Evolutionary conservation across 108 stramenopile genomes (phyloP).

Genomic region (Schizochytrium sp.): DNA sequence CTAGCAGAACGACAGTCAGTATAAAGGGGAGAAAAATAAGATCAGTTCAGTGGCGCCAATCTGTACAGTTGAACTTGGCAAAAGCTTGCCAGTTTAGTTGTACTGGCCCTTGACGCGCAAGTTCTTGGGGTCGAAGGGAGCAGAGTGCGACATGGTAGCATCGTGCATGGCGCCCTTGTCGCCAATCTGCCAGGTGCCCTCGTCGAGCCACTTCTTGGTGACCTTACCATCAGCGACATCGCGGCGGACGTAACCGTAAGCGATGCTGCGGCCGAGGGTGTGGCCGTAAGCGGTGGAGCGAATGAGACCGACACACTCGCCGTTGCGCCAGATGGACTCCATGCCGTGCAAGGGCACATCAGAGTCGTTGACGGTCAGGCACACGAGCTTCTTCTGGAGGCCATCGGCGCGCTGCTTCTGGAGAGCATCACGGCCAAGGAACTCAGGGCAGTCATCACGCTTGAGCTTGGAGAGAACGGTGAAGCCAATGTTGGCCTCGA

Average conservation of each 20-base stretch:
- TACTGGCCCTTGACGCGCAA: constrained; percentile 53
- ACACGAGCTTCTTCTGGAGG: constrained; percentile 58
- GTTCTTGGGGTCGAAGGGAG: constrained; percentile 57
- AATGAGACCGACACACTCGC: constrained; percentile 46
- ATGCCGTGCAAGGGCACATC: constrained; percentile 55
- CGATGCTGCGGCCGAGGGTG: constrained; percentile 61
- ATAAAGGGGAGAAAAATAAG: too few species aligned
- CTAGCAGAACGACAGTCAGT: too few species aligned
- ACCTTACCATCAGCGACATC: neutral
- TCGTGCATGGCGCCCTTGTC: constrained; percentile 53
- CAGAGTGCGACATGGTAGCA: constrained; percentile 17
- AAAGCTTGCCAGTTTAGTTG: neutral
- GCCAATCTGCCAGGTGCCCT: constrained; percentile 59
- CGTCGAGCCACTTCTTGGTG: constrained; percentile 63
- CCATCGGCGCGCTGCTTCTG: constrained; percentile 61
- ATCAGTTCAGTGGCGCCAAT: too few species aligned
- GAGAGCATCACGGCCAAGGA: constrained; percentile 54
- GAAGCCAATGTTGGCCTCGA: constrained; percentile 70
- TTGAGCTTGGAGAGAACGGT: constrained; percentile 67
- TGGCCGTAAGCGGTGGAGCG: constrained; percentile 64
- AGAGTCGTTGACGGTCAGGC: constrained; percentile 48
- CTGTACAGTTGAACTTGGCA: too few species aligned
- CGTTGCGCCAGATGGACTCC: constrained; percentile 65
- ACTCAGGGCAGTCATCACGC: constrained; percentile 49
- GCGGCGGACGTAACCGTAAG: constrained; percentile 62